These are phyloP conservation scores for Capronia epimyces DNA, from an alignment of 2,329 filamentous ascomycete genomes.

Conservation along the genomic window DNA sequence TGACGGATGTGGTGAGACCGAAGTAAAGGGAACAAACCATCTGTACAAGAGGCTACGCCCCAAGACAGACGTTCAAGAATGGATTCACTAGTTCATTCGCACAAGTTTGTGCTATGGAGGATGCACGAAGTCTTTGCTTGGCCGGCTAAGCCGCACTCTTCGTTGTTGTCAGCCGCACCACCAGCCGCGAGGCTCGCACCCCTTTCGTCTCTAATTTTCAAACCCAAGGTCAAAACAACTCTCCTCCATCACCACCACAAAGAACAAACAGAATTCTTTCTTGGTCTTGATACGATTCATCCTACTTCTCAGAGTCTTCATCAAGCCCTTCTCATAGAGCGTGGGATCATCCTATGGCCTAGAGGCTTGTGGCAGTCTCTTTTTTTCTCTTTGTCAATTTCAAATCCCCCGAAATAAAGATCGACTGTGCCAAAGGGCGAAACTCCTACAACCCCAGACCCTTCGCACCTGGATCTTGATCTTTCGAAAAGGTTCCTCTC, in stretches of 20 bases:
- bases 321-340: background rate
- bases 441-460: too few species aligned
- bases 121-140: background rate
- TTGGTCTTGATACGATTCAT: background rate
- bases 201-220: background rate
- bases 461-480: too few species aligned
- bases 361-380: background rate
- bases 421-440: too few species aligned
- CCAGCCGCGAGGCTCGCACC: slow-evolving; percentile 1
- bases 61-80: background rate
- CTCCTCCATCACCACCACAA: background rate
- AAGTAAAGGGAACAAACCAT: background rate
- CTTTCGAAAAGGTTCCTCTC: background rate
- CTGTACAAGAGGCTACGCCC: background rate
- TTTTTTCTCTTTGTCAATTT: background rate
- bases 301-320: background rate
- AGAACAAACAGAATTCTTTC: background rate
- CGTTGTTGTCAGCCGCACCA: background rate
- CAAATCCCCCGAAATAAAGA: background rate
- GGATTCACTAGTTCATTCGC: background rate
- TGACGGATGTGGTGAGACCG: too few species aligned
- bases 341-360: background rate
- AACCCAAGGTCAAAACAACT: background rate
- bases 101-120: background rate
- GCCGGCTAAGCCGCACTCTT: background rate